Base-by-base conservation (phyloP, 2,329 filamentous ascomycete species). In the Raffaelea deltoideospora region DNA sequence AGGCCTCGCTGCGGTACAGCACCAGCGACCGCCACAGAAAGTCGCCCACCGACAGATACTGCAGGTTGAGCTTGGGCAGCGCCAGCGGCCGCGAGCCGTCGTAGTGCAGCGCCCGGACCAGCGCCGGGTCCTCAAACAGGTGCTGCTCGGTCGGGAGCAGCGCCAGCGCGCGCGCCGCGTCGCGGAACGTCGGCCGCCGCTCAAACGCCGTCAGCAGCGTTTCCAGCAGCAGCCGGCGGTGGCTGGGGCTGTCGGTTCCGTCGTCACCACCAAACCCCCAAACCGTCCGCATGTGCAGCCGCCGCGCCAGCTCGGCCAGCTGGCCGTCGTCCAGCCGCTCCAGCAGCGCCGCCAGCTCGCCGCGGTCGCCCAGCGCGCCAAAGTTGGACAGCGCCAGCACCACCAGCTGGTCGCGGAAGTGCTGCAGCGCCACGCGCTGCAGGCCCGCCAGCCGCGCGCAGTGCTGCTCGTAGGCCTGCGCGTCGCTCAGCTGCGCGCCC, bases 11-110 rank as follows among this genome's bases (percentile, higher is more conserved):
- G 29, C 88, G 76, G 53, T 94, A 90, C 9, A 98, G 64, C 13
- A 92, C 69, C 49, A 96, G 79, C 0, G 88, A 86, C 43, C 92
- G 74, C 86, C 87, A 98, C n/a, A 98, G 61, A 48, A 98, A 98
- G 55, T 98, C 90, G 3, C 86, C 86, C 35, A 94, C 75, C 3
- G 87, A 93, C 13, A 98, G 66, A 56, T 98, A 98, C 52, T 98
- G 90, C 21, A 98, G 63, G 48, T 95, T 98, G 32, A 96, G 60
- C 54, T 98, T 98, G 3, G 90, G 90, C 31, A 98, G 75, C 3
- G 90, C 84, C 40, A 98, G 65, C 5, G 90, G 87, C 33, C 74
- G 74, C 19, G 84, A 86, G 20, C 87, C 87, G 53, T 94, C 79
- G 49, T 95, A 96, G 8, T 67, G 68, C 49, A 95, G 87, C 39